Evolutionary conservation across 2,329 filamentous ascomycete species (phyloP), one percentile per base, ranked within the genome.

Genomic region (Chaetothyriales sp.): DNA sequence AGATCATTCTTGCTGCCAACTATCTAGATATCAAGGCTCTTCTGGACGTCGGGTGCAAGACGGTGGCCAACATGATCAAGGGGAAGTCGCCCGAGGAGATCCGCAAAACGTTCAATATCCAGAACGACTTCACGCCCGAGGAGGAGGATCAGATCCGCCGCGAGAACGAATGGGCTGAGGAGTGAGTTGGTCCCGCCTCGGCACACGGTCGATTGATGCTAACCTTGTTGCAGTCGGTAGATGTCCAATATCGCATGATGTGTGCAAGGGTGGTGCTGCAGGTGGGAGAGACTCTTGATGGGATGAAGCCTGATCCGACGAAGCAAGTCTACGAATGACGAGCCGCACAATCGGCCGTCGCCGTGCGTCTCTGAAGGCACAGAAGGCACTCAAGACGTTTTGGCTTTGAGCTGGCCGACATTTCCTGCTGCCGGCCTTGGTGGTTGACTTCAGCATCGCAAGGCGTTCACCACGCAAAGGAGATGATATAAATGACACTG

Each of bases 11-110:
- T 22, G 92, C 92, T 2, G 88, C 90, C 63, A 98, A 98, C 77
- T 98, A 97, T 70, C 84, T 98, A 54, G 92, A 98, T 62, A 98
- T 98, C 76, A 98, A 97, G 79, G 85, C 89, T 1, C 85, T 98
- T 1, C 83, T 98, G 25, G 92, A 98, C 60, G 90, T 97, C 54
- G 92, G 92, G 56, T 98, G 92, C 81, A 98, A 98, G 81, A 98
- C 92, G 0, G 92, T 98, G 15, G 92, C 92, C 56, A 98, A 98
- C 74, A 98, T 98, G 92, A 98, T 98, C 77, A 98, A 98, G 85
- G 92, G 92, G 73, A 98, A 98, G 78, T 95, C 89, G 0, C 92
- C 92, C 2, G 92, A 98, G 69, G 92, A 98, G 75, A 98, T 98
- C 64, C 86, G 92, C 49, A 98, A 97, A 78, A 98, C 92, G 0